Conservation (phyloP, 1,284 basidiomycete species). For the Fomitopsis palustris region DNA sequence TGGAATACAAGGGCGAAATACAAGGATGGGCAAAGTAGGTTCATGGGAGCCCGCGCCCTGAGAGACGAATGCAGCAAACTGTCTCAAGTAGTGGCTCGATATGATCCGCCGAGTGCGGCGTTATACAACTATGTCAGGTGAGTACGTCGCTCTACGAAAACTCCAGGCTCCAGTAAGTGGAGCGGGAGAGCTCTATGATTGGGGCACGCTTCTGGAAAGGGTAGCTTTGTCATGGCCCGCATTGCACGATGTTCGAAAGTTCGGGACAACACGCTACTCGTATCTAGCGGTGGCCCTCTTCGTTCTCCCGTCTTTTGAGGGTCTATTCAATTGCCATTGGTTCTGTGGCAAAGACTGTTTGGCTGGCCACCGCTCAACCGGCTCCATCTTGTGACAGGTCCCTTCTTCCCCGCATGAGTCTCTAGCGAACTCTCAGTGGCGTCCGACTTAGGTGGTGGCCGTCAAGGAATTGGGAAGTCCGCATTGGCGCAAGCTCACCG, state of each 20-base stretch:
- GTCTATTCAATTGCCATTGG: background rate
- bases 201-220: background rate
- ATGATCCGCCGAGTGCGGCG: background rate
- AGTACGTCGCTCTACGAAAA: background rate
- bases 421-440: background rate
- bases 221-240: background rate
- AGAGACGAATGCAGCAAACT: background rate
- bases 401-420: background rate
- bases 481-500: background rate
- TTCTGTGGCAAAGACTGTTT: background rate
- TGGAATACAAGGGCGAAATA: conserved; percentile 1
- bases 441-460: background rate
- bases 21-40: background rate
- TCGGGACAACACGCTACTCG: background rate
- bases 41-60: background rate
- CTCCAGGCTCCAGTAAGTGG: background rate
- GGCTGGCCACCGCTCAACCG: background rate
- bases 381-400: background rate
- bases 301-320: background rate
- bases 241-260: background rate
- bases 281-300: background rate
- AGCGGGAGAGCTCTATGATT: background rate
- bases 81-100: background rate
- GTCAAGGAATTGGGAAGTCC: background rate
- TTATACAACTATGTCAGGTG: background rate